Percentiles rank a stretch among this genome's conserved stretches.
Conservation (phyloP, 768 basidiomycete genomes). For the Ramaria sp. region DNA sequence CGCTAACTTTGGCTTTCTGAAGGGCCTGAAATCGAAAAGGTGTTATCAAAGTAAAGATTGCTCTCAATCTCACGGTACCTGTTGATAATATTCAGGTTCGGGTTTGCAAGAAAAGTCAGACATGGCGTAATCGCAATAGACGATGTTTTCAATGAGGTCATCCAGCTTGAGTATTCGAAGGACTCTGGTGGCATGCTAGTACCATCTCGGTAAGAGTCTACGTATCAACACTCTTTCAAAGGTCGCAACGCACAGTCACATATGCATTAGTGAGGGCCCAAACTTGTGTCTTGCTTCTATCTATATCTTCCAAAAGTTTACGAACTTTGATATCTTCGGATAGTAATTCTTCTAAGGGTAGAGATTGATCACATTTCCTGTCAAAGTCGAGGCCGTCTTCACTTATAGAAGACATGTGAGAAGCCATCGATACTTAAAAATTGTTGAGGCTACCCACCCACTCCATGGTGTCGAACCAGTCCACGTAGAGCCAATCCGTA, state of each 20-base stretch:
- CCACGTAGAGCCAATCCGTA: slow-evolving; percentile 81
- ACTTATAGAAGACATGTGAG: background rate
- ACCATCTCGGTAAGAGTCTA: slow-evolving; percentile 6
- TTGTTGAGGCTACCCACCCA: slow-evolving; percentile 34
- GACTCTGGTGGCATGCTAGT: slow-evolving; percentile 82
- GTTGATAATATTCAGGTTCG: slow-evolving; percentile 55
- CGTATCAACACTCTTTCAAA: background rate
- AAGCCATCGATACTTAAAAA: background rate
- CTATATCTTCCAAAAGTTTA: slow-evolving; percentile 67
- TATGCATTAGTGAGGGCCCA: slow-evolving; percentile 89
- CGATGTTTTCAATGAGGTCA: slow-evolving; percentile 58
- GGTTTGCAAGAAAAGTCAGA: slow-evolving; percentile 73
- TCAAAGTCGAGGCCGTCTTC: slow-evolving; percentile 79
- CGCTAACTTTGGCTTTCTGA: slow-evolving; percentile 42
- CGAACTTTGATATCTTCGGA: slow-evolving; percentile 48
- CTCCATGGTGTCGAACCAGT: slow-evolving; percentile 60
- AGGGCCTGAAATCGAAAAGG: slow-evolving; percentile 41
- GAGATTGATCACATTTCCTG: slow-evolving; percentile 68
- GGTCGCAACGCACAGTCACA: slow-evolving; percentile 36
- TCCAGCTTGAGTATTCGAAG: slow-evolving; percentile 60
- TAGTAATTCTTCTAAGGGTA: slow-evolving; percentile 75
- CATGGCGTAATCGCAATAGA: slow-evolving; percentile 67
- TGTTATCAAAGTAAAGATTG: background rate
- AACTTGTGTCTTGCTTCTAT: slow-evolving; percentile 62
- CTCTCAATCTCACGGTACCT: slow-evolving; percentile 27